Base-by-base conservation (phyloP, 2,329 filamentous ascomycete species). In the Aplosporella prunicola region DNA sequence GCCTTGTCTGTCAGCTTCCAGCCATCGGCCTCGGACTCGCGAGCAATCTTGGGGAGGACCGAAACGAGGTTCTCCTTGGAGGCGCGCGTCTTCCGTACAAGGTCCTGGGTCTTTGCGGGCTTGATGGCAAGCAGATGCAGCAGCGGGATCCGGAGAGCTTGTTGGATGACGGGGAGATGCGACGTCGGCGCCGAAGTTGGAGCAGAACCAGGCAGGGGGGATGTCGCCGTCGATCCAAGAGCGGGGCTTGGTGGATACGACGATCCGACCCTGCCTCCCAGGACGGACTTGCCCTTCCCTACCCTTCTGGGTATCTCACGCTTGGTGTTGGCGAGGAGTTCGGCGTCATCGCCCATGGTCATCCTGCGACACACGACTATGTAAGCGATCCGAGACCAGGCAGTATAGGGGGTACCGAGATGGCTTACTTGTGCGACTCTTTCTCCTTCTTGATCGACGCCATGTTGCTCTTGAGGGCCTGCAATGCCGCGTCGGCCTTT, bases 381-480 rank as follows among this genome's bases (percentile, higher is more conserved):
- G 51, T 51, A 16, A 66, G 46, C 64, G 54, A 45, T 58, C 51
- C 20, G 58, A 53, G 30, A 51, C 50, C 13, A 53, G 55, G 37
- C 64, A 58, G n/a, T n/a, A n/a, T n/a, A 23, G 63, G 48, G 36
- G 57, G 56, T 2, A 60, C 9, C 14, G 9, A 62, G 16, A 24
- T 14, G 47, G 55, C 61, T 52, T 57, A 65, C 62, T 71, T 71
- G 53, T 73, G 75, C 24, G 73, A 73, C 55, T 76, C 68, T 56
- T 76, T 77, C 45, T 74, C 67, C 50, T 76, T 65, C 50, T 76
- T 65, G 35, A 74, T 67, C 15, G 71, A 69, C 43, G 68, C 75
- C 53, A 80, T 63, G 49, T 66, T 76, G 52, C 66, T 72, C 55
- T 76, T 69, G 37, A 80, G 62, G 25, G 66, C 68, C 36, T 72